Conservation (phyloP, 345 rosid genomes). For the Xanthoceras sorbifolium region DNA sequence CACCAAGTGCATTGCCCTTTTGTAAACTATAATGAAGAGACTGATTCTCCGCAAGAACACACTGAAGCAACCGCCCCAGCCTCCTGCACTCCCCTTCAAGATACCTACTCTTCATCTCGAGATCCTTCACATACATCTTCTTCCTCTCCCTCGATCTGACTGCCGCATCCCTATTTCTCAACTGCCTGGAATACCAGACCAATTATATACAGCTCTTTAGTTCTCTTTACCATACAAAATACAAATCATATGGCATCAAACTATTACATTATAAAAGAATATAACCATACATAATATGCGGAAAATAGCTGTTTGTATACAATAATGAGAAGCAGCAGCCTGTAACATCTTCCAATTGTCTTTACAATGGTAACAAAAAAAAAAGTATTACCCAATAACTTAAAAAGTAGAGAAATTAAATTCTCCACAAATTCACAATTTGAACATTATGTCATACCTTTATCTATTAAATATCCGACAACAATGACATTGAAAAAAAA, state of each 20-base stretch:
- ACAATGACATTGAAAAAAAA: too few species aligned
- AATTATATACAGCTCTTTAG: background rate
- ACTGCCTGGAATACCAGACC: conserved; percentile 51
- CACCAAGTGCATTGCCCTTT: conserved; percentile 55
- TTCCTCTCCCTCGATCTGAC: conserved; percentile 88
- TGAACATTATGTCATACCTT: too few species aligned
- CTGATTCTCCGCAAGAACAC: conserved; percentile 74
- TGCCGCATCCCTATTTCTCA: conserved; percentile 91
- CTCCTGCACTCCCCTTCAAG: conserved; percentile 83
- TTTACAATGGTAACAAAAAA: background rate
- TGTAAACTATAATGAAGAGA: conserved; percentile 62
- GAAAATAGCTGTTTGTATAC: background rate
- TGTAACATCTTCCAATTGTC: too few species aligned
- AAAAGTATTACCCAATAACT: background rate
- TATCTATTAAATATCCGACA: too few species aligned
- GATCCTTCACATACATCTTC: conserved; percentile 68
- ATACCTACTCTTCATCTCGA: conserved; percentile 80
- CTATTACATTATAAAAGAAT: background rate
- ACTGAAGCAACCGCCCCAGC: conserved; percentile 75
- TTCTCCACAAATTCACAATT: too few species aligned
- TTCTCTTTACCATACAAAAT: background rate
- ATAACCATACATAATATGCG: background rate
- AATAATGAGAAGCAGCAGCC: background rate
- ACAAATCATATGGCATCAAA: background rate
- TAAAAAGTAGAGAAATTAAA: background rate